These are phyloP conservation scores for Epichloe sibirici DNA, from an alignment of 2,329 filamentous ascomycete genomes.

Conservation along the genomic window DNA sequence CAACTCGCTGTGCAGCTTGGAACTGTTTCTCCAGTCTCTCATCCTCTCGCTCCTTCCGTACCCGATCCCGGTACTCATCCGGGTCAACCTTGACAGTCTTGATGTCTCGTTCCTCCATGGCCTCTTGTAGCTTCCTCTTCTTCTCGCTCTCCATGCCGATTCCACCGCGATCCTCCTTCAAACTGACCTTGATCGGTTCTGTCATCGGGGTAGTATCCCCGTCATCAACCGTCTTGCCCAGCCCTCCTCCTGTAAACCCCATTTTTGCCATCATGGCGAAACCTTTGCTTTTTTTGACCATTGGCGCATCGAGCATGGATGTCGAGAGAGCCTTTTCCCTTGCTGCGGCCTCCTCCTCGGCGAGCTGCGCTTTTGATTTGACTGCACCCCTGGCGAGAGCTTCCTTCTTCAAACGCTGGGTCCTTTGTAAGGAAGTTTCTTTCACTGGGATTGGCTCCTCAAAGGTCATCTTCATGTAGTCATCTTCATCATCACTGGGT, in stretches of 20 bases:
- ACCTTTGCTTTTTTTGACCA: slow-evolving; percentile 62
- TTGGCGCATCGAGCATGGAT: slow-evolving; percentile 51
- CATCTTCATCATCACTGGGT: slow-evolving; percentile 46
- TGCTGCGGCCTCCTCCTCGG: slow-evolving; percentile 56
- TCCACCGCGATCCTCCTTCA: slow-evolving; percentile 72
- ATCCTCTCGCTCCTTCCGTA: slow-evolving; percentile 57
- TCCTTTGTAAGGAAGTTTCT: slow-evolving; percentile 44
- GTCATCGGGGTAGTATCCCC: slow-evolving; percentile 24
- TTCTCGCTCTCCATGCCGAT: slow-evolving; percentile 75
- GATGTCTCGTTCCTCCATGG: slow-evolving; percentile 39
- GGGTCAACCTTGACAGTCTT: slow-evolving; percentile 54
- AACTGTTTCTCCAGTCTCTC: slow-evolving; percentile 57
- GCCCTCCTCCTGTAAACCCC: slow-evolving; percentile 69
- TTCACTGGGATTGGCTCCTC: slow-evolving; percentile 46
- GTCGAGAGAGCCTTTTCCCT: slow-evolving; percentile 66
- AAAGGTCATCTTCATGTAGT: slow-evolving; percentile 97
- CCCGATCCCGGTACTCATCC: slow-evolving; percentile 60
- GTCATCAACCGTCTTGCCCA: slow-evolving; percentile 50
- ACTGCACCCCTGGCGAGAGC: slow-evolving; percentile 54
- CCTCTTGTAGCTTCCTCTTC: slow-evolving; percentile 63
- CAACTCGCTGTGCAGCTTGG: slow-evolving; percentile 68
- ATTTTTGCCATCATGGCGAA: slow-evolving; percentile 95
- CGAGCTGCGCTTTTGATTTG: slow-evolving; percentile 74
- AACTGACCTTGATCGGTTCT: slow-evolving; percentile 63
- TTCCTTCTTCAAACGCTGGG: slow-evolving; percentile 43